Evolutionary conservation across 805 yeast genomes (phyloP).

Genomic region (Isabelozyma gotoi): DNA sequence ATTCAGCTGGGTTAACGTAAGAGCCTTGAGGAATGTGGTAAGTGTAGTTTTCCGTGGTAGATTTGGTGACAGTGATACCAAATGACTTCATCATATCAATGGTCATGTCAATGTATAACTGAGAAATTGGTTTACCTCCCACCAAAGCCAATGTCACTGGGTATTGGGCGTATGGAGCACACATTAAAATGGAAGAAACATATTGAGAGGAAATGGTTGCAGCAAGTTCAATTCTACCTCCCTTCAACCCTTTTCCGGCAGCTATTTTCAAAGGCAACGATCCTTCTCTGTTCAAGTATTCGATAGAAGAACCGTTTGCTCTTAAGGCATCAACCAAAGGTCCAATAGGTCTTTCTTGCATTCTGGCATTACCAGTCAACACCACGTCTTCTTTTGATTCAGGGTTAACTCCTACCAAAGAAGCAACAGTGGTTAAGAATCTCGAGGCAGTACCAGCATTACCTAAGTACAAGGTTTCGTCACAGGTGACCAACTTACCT

Average conservation of each 20-base stretch:
- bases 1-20: constrained; percentile 78
- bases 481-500: constrained; percentile 66
- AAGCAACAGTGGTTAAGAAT: constrained; percentile 87
- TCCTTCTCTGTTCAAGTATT: constrained; percentile 73
- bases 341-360: constrained; percentile 97
- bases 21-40: constrained; percentile 86
- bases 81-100: constrained; percentile 90
- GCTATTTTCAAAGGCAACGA: constrained; percentile 77
- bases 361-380: constrained; percentile 91
- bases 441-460: constrained; percentile 98
- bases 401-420: constrained; percentile 59
- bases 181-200: constrained; percentile 93
- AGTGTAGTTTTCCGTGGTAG: constrained; percentile 73
- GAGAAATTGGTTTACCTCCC: constrained; percentile 97
- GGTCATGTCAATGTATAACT: constrained; percentile 95
- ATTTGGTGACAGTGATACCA: constrained; percentile 74
- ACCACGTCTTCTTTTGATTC: constrained; percentile 46
- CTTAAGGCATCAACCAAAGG: constrained; percentile 91
- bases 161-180: constrained; percentile 91
- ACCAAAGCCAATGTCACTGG: constrained; percentile 87
- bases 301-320: constrained; percentile 72
- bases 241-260: constrained; percentile 71
- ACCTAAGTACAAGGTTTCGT: constrained; percentile 78
- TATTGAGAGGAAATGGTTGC: constrained; percentile 98
- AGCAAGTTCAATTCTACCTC: constrained; percentile 90